Conservation (phyloP, 106 monocot genomes). For the Chionographis japonica region DNA sequence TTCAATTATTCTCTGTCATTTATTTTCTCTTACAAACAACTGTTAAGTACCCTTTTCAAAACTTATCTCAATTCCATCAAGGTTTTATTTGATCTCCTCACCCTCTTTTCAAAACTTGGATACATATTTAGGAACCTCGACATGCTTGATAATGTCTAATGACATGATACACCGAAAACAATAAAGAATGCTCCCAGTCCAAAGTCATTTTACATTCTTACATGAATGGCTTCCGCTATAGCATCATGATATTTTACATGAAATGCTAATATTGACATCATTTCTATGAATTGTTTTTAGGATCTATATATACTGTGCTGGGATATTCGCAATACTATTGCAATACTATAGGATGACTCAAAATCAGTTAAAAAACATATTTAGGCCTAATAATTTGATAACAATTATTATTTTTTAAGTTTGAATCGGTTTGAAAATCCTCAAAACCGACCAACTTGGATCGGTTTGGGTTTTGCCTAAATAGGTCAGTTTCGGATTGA, state of each 20-base stretch:
- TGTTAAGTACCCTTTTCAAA: too few relatives aligned
- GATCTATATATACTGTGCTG: conserved; percentile 97
- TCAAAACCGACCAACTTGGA: too few relatives aligned
- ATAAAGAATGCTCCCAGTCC: not conserved
- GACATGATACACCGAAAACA: too few relatives aligned
- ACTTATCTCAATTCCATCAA: not conserved
- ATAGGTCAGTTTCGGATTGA: too few relatives aligned
- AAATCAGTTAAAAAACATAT: too few relatives aligned
- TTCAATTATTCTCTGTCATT: too few relatives aligned
- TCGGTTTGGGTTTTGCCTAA: too few relatives aligned
- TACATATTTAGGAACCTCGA: not conserved
- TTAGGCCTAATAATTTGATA: too few relatives aligned
- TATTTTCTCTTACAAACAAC: too few relatives aligned
- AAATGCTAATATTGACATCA: conserved; percentile 1
- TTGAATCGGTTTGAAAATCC: too few relatives aligned
- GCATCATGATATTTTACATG: not conserved
- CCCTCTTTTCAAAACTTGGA: not conserved
- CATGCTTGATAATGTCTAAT: not conserved
- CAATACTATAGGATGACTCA: too few relatives aligned
- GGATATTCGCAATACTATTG: conserved; percentile 98
- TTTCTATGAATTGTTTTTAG: conserved; percentile 24
- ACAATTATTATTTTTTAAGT: too few relatives aligned
- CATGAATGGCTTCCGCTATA: not conserved
- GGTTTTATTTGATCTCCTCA: not conserved
- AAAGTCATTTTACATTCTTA: conserved; percentile 2